These are phyloP conservation scores for Arabidopsis suecica DNA, from an alignment of 345 rosid genomes.

Conservation along the genomic window DNA sequence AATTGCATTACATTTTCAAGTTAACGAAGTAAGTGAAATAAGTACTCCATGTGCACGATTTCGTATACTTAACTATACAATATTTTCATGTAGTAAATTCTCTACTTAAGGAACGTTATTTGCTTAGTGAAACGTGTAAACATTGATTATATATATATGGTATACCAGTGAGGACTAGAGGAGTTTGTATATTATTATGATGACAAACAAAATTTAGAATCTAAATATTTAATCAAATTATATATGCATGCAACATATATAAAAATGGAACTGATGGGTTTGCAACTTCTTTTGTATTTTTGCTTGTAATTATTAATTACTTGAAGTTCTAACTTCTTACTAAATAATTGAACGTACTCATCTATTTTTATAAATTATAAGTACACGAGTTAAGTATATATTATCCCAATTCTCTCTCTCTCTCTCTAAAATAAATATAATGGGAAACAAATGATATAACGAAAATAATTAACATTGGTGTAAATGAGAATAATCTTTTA, in stretches of 20 bases:
- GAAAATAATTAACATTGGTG: background rate
- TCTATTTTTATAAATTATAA: background rate
- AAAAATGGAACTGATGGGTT: background rate
- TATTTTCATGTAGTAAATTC: background rate
- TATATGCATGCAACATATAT: background rate
- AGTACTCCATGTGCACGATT: background rate
- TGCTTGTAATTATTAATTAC: background rate
- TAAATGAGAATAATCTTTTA: background rate
- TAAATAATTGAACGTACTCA: background rate
- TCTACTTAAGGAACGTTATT: background rate
- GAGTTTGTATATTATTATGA: too few species aligned
- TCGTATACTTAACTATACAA: background rate
- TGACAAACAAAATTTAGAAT: background rate
- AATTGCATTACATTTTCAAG: constrained; percentile 10
- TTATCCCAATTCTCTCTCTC: background rate
- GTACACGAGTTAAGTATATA: background rate
- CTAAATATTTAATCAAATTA: background rate
- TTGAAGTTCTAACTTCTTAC: background rate
- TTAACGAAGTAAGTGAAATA: background rate
- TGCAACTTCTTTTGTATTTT: constrained; percentile 7
- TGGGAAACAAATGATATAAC: background rate
- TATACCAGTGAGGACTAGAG: too few species aligned
- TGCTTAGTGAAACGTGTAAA: constrained; percentile 4
- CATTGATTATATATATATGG: background rate
- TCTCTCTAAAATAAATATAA: background rate